phyloP scores from a whole-genome alignment of 1,139 yeast genomes.

The Tardiomyces blankii region DNA sequence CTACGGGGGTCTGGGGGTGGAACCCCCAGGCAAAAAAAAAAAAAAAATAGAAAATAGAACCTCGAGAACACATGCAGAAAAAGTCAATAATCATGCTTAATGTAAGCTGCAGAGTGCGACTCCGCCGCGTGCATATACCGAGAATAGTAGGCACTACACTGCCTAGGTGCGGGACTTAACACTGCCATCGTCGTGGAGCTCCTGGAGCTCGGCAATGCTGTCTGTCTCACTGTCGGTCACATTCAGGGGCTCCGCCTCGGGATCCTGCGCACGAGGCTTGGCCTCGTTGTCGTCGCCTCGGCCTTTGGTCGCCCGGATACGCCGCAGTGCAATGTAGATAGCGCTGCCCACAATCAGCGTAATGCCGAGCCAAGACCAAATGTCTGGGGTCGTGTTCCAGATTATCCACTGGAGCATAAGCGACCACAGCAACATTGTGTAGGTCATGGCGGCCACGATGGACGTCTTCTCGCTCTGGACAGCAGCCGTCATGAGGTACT shows the following conservation, averaged over 20 bases:
- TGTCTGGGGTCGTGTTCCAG: constrained; percentile 65
- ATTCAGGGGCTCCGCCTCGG: neutral
- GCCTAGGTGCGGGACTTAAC: too few relatives aligned
- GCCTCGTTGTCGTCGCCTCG: neutral
- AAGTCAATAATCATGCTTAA: too few relatives aligned
- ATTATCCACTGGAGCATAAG: constrained; percentile 62
- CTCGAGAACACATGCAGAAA: too few relatives aligned
- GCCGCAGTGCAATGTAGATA: constrained; percentile 34
- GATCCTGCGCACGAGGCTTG: neutral
- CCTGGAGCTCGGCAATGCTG: too few relatives aligned
- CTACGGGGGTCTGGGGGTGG: too few relatives aligned
- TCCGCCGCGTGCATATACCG: too few relatives aligned
- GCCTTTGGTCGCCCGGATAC: neutral
- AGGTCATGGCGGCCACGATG: constrained; percentile 62
- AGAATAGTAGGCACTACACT: too few relatives aligned
- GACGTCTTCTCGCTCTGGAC: constrained; percentile 76
- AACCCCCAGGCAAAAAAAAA: too few relatives aligned
- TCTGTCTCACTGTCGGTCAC: neutral
- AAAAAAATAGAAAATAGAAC: too few relatives aligned
- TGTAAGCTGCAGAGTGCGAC: too few relatives aligned
- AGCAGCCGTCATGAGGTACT: constrained; percentile 69
- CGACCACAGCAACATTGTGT: constrained; percentile 70
- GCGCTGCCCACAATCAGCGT: constrained; percentile 59
- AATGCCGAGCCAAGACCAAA: constrained; percentile 61
- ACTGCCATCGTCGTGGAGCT: too few relatives aligned